phyloP scores from a whole-genome alignment of 805 yeast species.

The Suhomyces prunicola region DNA sequence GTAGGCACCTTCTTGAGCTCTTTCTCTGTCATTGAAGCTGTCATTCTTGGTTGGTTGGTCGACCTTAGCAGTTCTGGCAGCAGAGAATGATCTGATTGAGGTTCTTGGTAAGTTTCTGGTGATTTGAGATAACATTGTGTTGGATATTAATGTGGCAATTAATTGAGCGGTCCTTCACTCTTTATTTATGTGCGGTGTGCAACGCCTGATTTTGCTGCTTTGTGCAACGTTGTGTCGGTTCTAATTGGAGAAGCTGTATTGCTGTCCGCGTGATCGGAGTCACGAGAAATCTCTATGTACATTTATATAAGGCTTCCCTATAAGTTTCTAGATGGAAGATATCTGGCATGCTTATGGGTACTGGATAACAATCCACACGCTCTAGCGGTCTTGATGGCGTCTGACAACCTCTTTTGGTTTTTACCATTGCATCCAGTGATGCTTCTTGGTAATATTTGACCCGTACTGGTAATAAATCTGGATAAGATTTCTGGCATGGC shows the following conservation, averaged over 20 bases:
- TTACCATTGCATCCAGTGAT: conserved; percentile 62
- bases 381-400: conserved; percentile 77
- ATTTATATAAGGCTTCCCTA: conserved; percentile 10
- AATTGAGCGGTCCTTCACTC: neutral
- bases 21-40: conserved; percentile 72
- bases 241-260: neutral
- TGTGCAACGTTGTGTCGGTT: neutral
- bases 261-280: neutral
- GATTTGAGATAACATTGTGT: conserved; percentile 20
- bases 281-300: neutral
- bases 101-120: conserved; percentile 19
- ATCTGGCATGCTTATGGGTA: conserved; percentile 60
- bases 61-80: conserved; percentile 22
- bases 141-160: neutral
- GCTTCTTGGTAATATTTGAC: conserved; percentile 71
- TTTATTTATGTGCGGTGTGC: neutral
- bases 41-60: conserved; percentile 19
- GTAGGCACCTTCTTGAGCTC: conserved; percentile 83
- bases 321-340: conserved; percentile 39
- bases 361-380: conserved; percentile 75
- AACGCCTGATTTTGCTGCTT: neutral
- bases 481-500: conserved; percentile 69
- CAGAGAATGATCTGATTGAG: conserved; percentile 31
- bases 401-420: conserved; percentile 69
- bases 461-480: conserved; percentile 63